phyloP scores from a whole-genome alignment of 305 asterid species.

The Stenogyne calaminthoides region DNA sequence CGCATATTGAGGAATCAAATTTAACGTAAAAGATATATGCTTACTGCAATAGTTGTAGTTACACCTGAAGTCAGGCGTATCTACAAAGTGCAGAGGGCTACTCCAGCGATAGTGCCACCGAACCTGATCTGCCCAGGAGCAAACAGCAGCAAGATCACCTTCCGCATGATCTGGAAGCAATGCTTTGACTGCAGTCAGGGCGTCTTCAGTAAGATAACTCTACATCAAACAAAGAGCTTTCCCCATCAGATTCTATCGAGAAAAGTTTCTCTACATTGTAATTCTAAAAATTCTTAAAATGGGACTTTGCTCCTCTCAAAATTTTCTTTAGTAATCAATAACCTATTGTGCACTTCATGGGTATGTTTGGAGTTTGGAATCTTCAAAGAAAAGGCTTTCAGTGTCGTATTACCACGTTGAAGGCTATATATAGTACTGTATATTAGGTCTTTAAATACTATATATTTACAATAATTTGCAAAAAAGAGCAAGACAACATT shows the following conservation, averaged over 20 bases:
- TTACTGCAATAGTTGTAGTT: constrained; percentile 89
- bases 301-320: not conserved
- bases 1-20: not conserved
- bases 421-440: not conserved
- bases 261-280: not conserved
- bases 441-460: not conserved
- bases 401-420: not conserved
- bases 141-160: constrained; percentile 85
- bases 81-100: constrained; percentile 70
- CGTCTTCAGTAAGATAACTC: constrained; percentile 76
- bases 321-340: not conserved
- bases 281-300: not conserved
- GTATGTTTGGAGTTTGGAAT: not conserved
- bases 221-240: constrained; percentile 32
- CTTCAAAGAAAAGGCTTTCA: constrained; percentile 10
- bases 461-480: not conserved
- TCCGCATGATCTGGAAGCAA: constrained; percentile 90
- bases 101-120: constrained; percentile 79
- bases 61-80: constrained; percentile 94
- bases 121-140: constrained; percentile 85
- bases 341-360: not conserved
- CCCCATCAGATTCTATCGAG: constrained; percentile 21
- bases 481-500: not conserved
- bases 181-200: constrained; percentile 59
- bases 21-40: constrained; percentile 26